Evolutionary conservation across 371 early-diverging fungal species (phyloP).

Genomic region (Rhizopus arrhizus): DNA sequence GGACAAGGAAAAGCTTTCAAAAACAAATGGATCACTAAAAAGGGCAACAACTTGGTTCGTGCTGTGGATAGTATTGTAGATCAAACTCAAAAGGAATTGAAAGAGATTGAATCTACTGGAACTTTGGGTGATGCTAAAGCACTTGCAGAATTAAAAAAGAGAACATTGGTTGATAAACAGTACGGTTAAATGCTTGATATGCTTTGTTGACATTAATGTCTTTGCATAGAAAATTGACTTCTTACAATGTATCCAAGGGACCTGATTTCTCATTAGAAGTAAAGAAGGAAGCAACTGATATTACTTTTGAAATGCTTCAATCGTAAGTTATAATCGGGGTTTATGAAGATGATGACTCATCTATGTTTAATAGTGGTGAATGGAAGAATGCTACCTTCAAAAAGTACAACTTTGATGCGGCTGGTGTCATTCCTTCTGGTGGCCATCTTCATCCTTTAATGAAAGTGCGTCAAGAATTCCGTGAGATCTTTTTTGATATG

Average conservation of each 20-base stretch:
- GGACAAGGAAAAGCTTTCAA: conserved; percentile 96
- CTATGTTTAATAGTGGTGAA: conserved; percentile 65
- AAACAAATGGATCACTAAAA: conserved; percentile 95
- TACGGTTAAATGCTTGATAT: conserved; percentile 31
- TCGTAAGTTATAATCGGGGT: conserved; percentile 42
- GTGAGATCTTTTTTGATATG: conserved; percentile 99
- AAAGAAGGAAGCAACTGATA: conserved; percentile 91
- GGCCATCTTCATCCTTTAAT: conserved; percentile 99
- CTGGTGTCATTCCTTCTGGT: conserved; percentile 81
- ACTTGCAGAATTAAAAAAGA: conserved; percentile 84
- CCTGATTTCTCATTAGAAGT: conserved; percentile 81
- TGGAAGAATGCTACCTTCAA: conserved; percentile 96
- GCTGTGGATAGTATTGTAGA: conserved; percentile 81
- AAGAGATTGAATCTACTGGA: conserved; percentile 65
- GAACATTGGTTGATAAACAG: conserved; percentile 83
- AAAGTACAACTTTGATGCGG: conserved; percentile 97
- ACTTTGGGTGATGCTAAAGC: conserved; percentile 67
- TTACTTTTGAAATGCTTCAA: conserved; percentile 94
- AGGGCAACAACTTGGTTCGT: conserved; percentile 70
- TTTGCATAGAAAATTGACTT: conserved; percentile 70
- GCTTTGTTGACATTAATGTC: background rate
- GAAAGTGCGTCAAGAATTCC: conserved; percentile 99
- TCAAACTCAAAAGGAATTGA: conserved; percentile 78
- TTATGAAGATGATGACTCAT: background rate
- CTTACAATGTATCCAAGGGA: conserved; percentile 91